phyloP scores from a whole-genome alignment of 805 yeast species.

The Candida suzukii region DNA sequence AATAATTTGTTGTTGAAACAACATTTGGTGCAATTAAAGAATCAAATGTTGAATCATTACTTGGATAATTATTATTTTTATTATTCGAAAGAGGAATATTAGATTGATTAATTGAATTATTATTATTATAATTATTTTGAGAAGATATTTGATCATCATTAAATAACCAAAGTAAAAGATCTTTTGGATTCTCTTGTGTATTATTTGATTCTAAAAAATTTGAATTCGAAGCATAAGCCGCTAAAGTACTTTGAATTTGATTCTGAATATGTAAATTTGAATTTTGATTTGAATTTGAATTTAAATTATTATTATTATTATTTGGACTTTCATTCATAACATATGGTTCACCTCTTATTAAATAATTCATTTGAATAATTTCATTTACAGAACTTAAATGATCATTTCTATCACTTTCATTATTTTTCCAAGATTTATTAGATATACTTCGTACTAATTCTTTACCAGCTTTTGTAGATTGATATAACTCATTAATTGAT shows the following conservation, averaged over 20 bases:
- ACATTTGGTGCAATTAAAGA: background rate
- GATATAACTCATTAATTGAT: too few species aligned
- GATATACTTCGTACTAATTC: background rate
- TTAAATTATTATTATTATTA: background rate
- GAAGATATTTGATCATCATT: background rate
- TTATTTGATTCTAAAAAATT: background rate
- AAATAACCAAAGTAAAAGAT: background rate
- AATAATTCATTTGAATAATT: conserved; percentile 12
- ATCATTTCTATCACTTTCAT: conserved; percentile 2
- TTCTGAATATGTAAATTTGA: too few species aligned
- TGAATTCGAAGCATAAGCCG: background rate
- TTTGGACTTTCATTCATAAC: background rate
- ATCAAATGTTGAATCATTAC: background rate
- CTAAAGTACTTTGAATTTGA: too few species aligned
- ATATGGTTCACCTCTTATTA: conserved; percentile 2
- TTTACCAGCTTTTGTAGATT: background rate
- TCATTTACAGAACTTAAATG: conserved; percentile 14
- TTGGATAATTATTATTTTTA: background rate
- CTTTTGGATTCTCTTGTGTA: background rate
- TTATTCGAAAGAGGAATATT: too few species aligned
- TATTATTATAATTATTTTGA: background rate
- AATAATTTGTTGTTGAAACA: background rate
- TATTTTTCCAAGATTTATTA: background rate
- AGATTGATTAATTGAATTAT: too few species aligned
- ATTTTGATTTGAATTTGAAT: too few species aligned